Conservation (phyloP, 2,329 filamentous ascomycete genomes). For the Aspergillus latus region DNA sequence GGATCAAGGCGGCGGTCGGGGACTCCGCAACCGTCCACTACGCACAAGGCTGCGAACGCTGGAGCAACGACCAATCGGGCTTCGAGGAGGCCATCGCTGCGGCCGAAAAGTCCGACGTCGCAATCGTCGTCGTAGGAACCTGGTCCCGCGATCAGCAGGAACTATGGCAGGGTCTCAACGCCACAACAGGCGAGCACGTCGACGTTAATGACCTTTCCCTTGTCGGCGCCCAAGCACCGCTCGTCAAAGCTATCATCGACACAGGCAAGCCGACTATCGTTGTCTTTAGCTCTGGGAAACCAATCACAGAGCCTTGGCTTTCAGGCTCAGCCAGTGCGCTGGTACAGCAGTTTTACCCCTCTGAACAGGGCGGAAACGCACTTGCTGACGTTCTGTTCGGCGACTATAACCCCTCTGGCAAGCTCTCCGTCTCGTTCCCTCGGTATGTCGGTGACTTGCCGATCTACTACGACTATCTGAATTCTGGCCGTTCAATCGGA, state of each 20-base stretch:
- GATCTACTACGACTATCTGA: constrained; percentile 71
- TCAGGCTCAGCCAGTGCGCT: constrained; percentile 63
- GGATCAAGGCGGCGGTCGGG: constrained; percentile 61
- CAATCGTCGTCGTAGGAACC: constrained; percentile 71
- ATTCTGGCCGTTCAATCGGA: constrained; percentile 58
- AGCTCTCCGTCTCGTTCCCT: constrained; percentile 66
- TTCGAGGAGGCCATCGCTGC: constrained; percentile 66
- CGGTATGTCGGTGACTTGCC: constrained; percentile 66
- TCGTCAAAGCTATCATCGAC: constrained; percentile 66
- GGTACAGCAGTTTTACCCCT: constrained; percentile 73
- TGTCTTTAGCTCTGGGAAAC: constrained; percentile 69
- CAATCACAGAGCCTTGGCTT: constrained; percentile 72
- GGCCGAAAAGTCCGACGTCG: constrained; percentile 67
- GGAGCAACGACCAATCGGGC: constrained; percentile 68
- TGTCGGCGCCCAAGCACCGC: constrained; percentile 67
- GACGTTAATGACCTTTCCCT: constrained; percentile 64
- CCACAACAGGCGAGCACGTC: constrained; percentile 73
- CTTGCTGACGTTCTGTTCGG: constrained; percentile 67
- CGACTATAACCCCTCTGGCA: constrained; percentile 64
- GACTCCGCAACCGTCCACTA: constrained; percentile 62
- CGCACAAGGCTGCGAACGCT: constrained; percentile 69
- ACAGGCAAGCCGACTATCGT: constrained; percentile 68
- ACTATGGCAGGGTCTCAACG: constrained; percentile 69
- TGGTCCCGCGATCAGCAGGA: constrained; percentile 73
- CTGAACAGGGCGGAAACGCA: constrained; percentile 66